phyloP scores from a whole-genome alignment of 2,329 filamentous ascomycete species.

The Colletotrichum sidae region DNA sequence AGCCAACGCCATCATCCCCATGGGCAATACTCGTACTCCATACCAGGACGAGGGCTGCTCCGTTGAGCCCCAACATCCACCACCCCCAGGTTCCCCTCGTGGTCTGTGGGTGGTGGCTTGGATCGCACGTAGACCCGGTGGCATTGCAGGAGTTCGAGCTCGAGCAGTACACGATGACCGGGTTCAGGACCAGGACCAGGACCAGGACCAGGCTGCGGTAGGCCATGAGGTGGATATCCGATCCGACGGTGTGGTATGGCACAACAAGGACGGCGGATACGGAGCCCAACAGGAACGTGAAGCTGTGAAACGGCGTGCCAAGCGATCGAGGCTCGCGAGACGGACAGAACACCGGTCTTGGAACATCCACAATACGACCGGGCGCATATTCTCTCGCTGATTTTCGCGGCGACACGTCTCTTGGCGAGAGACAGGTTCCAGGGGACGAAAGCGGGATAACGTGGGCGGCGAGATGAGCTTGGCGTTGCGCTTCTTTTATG shows the following conservation, averaged over 20 bases:
- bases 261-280: no score
- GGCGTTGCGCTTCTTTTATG: neutral
- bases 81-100: conserved; percentile 19
- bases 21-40: neutral
- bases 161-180: no score
- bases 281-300: no score
- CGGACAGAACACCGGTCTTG: conserved; percentile 26
- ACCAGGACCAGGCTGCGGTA: no score
- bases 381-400: conserved; percentile 34
- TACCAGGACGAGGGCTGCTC: conserved; percentile 2
- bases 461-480: conserved; percentile 6
- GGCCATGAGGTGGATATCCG: no score
- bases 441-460: conserved; percentile 5
- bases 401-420: conserved; percentile 26
- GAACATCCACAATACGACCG: conserved; percentile 19
- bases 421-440: neutral
- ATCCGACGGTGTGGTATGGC: no score
- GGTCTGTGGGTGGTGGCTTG: neutral
- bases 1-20: conserved; percentile 11
- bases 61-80: conserved; percentile 24
- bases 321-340: neutral
- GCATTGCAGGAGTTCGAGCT: no score
- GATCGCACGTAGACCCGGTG: conserved; percentile 8
- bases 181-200: no score
- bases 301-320: no score